These are phyloP conservation scores for Euphorbia tirucalli DNA, from an alignment of 345 rosid genomes.

Conservation along the genomic window DNA sequence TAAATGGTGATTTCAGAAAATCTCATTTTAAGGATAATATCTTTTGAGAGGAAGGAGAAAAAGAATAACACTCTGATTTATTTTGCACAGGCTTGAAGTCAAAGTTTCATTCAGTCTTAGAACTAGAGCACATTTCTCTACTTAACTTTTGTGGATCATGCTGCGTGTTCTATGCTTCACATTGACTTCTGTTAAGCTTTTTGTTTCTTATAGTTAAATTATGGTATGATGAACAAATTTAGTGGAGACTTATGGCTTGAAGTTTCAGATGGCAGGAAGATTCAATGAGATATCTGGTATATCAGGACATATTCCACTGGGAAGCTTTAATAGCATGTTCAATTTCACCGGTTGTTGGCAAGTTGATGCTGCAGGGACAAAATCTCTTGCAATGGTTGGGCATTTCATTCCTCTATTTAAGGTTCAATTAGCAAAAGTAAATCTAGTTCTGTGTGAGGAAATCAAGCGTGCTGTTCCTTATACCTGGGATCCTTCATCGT, in stretches of 20 bases:
- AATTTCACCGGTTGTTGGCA: conserved; percentile 94
- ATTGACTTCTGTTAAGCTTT: background rate
- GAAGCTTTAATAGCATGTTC: conserved; percentile 96
- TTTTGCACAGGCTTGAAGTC: background rate
- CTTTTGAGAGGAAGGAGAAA: background rate
- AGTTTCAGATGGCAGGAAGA: conserved; percentile 73
- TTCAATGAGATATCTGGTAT: conserved; percentile 77
- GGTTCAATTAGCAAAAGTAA: conserved; percentile 52
- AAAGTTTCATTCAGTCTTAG: background rate
- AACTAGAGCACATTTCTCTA: background rate
- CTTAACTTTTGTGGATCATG: background rate
- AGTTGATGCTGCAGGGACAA: conserved; percentile 91
- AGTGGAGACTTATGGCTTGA: conserved; percentile 23
- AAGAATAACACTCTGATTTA: background rate
- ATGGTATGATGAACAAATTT: background rate
- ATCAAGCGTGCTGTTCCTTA: conserved; percentile 78
- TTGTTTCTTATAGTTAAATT: conserved; percentile 3
- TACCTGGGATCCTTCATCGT: conserved; percentile 96
- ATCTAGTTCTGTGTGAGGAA: conserved; percentile 56
- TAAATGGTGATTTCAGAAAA: background rate
- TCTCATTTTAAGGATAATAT: background rate
- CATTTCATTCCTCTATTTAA: conserved; percentile 61
- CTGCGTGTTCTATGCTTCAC: background rate
- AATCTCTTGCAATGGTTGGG: conserved; percentile 91
- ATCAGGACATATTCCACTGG: conserved; percentile 73